Base-by-base conservation (phyloP, 805 yeast genomes). In the Nakazawaea siamensis region DNA sequence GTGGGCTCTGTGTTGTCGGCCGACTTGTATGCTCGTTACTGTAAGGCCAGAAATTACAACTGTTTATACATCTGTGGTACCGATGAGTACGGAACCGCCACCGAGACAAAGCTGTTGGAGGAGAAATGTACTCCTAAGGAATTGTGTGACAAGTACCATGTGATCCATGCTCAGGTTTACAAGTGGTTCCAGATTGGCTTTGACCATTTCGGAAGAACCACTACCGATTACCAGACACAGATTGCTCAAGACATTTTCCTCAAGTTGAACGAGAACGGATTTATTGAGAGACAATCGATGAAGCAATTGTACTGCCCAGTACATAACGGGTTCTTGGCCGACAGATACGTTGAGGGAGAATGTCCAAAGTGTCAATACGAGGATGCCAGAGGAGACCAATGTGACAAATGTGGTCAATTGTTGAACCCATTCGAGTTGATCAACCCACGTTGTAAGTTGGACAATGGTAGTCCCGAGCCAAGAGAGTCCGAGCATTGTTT, bases 371-470 rank as follows among this genome's bases (percentile, higher is more conserved):
- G 99, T 67, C 73, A 68, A 29, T 92, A 87, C 55, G 95, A 83
- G 43, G 98, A 92, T 57, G 99, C 99, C 21, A 78, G 98, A 60
- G 99, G 99, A 49, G 99, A 92, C 60, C 99, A 92, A 67, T 92
- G 99, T 72, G 99, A 92, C 60, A 80, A 80, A 51, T 92, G 99
- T 68, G 99, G 98, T 45, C 62, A 64, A 41, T 68, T 92, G 45
- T 68, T 92, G 48, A 83, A 90, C 56, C 95, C 98, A 33, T 81
- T 87, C 51, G 97, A 92, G 60, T 73, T 92, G 56, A 79, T 90
- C 45, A 73, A 88, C 44, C 97, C 99, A 37, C 83, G 95, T 49
- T 92, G 99, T 74, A 90, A 92, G 62, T 62, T 92, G 42, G 98
- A 92, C 54, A 72, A 75, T 47, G 70, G 86, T 30, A 67, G 80